Percentiles rank a stretch among this genome's conserved stretches.
These are phyloP conservation scores for Metarhizium album DNA, from an alignment of 2,329 filamentous ascomycete genomes.

Conservation along the genomic window DNA sequence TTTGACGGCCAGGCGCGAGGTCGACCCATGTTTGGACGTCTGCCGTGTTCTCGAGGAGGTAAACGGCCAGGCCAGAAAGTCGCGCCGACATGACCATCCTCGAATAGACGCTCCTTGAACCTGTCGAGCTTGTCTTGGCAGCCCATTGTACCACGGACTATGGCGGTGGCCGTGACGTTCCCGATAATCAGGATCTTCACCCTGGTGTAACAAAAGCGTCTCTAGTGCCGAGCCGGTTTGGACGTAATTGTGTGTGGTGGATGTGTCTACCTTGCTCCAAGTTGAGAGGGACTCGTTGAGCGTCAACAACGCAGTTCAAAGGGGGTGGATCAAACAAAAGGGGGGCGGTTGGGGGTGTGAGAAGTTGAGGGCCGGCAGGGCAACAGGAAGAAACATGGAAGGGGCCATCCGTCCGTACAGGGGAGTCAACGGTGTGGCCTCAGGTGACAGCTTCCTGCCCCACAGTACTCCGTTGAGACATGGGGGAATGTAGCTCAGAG, in stretches of 20 bases:
- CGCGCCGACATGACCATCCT: not conserved
- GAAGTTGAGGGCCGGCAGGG: not conserved
- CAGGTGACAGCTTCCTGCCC: not conserved
- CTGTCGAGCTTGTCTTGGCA: not conserved
- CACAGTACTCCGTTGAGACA: conserved; percentile 8
- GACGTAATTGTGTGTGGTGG: not conserved
- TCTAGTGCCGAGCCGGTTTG: not conserved
- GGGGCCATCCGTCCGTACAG: not conserved
- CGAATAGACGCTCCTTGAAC: not conserved
- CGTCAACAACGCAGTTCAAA: too few relatives aligned
- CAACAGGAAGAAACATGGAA: too few relatives aligned
- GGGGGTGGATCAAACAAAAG: not conserved
- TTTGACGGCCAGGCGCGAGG: not conserved
- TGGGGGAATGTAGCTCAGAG: conserved; percentile 6
- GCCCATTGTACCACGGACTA: not conserved
- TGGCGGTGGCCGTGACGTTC: too few relatives aligned
- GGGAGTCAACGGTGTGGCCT: not conserved
- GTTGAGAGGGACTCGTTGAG: not conserved
- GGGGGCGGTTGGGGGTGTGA: not conserved
- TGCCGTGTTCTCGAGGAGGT: not conserved
- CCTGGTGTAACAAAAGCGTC: not conserved
- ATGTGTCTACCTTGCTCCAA: not conserved
- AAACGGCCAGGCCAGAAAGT: not conserved
- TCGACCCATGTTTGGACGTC: not conserved
- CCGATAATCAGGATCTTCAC: not conserved